These are phyloP conservation scores for Malassezia equina DNA, from an alignment of 1,284 basidiomycete species.

Conservation along the genomic window DNA sequence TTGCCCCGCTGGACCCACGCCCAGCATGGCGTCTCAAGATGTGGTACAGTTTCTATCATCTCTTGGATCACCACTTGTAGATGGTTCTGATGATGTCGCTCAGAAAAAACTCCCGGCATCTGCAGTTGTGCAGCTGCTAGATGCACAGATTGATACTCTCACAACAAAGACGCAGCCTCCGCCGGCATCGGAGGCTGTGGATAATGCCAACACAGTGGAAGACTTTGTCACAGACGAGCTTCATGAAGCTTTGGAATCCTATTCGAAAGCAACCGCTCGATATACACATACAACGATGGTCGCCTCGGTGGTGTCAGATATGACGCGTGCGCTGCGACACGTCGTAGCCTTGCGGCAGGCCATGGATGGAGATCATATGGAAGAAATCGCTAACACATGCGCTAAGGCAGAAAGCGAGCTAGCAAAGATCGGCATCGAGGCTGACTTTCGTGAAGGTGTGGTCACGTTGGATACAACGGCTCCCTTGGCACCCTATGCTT, in stretches of 20 bases:
- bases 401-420: not conserved
- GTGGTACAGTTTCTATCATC: conserved; percentile 13
- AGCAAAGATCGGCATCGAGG: not conserved
- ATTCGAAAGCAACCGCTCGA: conserved; percentile 1
- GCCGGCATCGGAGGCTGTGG: not conserved
- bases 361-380: not conserved
- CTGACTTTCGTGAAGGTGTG: not conserved
- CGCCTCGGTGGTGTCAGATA: not conserved
- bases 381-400: not conserved
- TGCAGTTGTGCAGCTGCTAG: conserved; percentile 10
- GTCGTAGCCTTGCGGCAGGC: not conserved
- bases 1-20: not conserved
- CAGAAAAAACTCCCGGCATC: conserved; percentile 1
- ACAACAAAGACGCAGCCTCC: not conserved
- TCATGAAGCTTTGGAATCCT: not conserved
- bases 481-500: not conserved
- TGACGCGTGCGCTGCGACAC: not conserved
- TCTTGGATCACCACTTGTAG: conserved; percentile 12
- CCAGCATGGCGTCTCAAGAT: conserved; percentile 10
- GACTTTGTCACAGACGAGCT: conserved; percentile 4
- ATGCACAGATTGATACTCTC: conserved; percentile 7
- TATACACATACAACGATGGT: conserved; percentile 8
- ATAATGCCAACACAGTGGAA: not conserved
- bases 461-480: not conserved
- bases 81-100: not conserved